Conservation (phyloP, 345 rosid species). For the Camelina sativa region DNA sequence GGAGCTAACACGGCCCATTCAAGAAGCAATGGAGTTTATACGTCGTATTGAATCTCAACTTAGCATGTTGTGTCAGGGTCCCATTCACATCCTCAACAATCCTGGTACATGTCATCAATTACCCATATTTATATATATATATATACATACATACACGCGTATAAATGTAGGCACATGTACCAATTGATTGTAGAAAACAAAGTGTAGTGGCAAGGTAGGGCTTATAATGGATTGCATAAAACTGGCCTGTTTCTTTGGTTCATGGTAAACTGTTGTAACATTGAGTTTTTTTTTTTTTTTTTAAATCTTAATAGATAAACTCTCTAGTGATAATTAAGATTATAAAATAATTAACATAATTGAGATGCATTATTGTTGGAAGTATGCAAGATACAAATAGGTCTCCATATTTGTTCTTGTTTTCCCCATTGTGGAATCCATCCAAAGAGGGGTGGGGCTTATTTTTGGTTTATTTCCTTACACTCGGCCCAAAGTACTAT, state of each 20-base stretch:
- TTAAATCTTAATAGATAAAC: not conserved
- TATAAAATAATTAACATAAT: not conserved
- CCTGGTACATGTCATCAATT: slow-evolving; percentile 55
- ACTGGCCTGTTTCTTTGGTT: slow-evolving; percentile 9
- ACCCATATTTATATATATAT: not conserved
- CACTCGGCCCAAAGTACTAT: slow-evolving; percentile 21
- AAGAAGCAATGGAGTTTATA: slow-evolving; percentile 99
- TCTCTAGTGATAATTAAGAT: slow-evolving; percentile 1
- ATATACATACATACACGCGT: not conserved
- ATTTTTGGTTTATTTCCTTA: slow-evolving; percentile 4
- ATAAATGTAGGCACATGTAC: slow-evolving; percentile 14
- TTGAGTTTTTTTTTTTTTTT: not conserved
- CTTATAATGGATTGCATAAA: slow-evolving; percentile 19
- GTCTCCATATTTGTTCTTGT: slow-evolving; percentile 30
- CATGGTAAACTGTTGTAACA: not conserved
- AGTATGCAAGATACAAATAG: slow-evolving; percentile 5
- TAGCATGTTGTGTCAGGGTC: slow-evolving; percentile 69
- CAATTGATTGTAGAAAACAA: slow-evolving; percentile 9
- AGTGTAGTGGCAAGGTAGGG: slow-evolving; percentile 40
- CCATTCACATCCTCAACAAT: slow-evolving; percentile 77
- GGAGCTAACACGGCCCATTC: slow-evolving; percentile 88
- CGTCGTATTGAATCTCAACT: slow-evolving; percentile 93
- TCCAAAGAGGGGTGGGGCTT: slow-evolving; percentile 41
- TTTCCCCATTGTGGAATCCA: slow-evolving; percentile 35
- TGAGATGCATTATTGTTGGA: slow-evolving; percentile 27